Conservation (phyloP, 371 early-diverging fungal genomes). For the Saksenaea vasiformis region DNA sequence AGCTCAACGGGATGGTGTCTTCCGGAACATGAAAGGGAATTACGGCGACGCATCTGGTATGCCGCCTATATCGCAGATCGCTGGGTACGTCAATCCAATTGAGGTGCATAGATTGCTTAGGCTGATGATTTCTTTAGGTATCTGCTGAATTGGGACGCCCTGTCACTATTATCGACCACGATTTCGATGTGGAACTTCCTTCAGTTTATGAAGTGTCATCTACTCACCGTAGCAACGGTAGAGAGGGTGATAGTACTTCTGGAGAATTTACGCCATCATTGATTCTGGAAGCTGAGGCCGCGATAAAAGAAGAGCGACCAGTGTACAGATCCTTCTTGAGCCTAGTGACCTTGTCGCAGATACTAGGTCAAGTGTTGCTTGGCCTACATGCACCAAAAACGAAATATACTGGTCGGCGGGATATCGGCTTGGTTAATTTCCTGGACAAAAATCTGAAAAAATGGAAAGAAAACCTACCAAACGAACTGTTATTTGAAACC, state of each 20-base stretch:
- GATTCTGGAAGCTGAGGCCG: conserved; percentile 24
- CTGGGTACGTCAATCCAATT: conserved; percentile 22
- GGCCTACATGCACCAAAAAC: conserved; percentile 32
- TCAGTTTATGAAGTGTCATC: conserved; percentile 33
- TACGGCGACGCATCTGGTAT: conserved; percentile 47
- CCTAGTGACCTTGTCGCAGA: conserved; percentile 29
- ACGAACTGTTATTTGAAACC: conserved; percentile 5
- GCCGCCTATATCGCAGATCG: conserved; percentile 39
- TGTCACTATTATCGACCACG: conserved; percentile 33
- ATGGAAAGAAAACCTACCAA: conserved; percentile 34
- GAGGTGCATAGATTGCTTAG: neutral
- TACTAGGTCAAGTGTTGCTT: conserved; percentile 32
- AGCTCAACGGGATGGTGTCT: conserved; percentile 41
- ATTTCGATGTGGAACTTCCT: conserved; percentile 46
- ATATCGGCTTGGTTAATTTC: conserved; percentile 20
- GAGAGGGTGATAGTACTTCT: neutral
- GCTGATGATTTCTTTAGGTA: conserved; percentile 3
- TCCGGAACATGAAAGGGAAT: conserved; percentile 42
- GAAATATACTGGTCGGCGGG: conserved; percentile 17
- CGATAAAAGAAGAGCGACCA: conserved; percentile 13
- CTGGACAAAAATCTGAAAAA: conserved; percentile 28
- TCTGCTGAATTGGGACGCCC: conserved; percentile 39
- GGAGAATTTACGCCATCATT: conserved; percentile 14
- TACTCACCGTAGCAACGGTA: neutral
- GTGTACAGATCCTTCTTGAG: conserved; percentile 28